These are phyloP conservation scores for Paecilomyces sp. DNA, from an alignment of 2,329 filamentous ascomycete species.

Conservation along the genomic window DNA sequence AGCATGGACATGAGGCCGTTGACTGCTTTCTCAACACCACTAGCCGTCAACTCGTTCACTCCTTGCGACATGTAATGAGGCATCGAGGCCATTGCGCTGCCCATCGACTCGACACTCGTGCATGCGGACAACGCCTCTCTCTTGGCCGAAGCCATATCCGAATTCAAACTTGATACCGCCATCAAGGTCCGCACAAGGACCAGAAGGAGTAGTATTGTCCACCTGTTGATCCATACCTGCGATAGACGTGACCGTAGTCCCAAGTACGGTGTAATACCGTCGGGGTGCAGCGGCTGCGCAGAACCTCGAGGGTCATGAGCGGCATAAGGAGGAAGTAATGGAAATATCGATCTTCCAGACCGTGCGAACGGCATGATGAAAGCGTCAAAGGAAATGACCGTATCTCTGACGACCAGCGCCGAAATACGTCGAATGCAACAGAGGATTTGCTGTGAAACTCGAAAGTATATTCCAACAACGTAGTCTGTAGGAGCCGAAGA, in stretches of 20 bases:
- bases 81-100: constrained; percentile 96
- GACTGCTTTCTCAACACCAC: constrained; percentile 72
- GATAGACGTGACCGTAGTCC: constrained; percentile 83
- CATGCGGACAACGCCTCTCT: constrained; percentile 80
- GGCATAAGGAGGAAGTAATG: constrained; percentile 34
- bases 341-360: constrained; percentile 26
- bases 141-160: constrained; percentile 69
- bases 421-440: background rate
- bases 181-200: constrained; percentile 76
- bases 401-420: background rate
- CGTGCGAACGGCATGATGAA: constrained; percentile 25
- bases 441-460: background rate
- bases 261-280: constrained; percentile 80
- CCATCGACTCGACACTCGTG: constrained; percentile 83
- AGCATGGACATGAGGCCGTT: constrained; percentile 73
- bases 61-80: constrained; percentile 87
- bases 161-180: constrained; percentile 63
- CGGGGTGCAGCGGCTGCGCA: constrained; percentile 54
- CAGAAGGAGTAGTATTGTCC: constrained; percentile 84
- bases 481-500: background rate
- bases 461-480: background rate
- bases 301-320: constrained; percentile 40
- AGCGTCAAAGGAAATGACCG: background rate
- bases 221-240: constrained; percentile 95
- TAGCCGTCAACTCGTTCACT: constrained; percentile 77